A percentile compares a stretch with the other conserved stretches of the same genome.
Conservation (phyloP, 805 yeast species). For the Wickerhamiella musiphila region DNA sequence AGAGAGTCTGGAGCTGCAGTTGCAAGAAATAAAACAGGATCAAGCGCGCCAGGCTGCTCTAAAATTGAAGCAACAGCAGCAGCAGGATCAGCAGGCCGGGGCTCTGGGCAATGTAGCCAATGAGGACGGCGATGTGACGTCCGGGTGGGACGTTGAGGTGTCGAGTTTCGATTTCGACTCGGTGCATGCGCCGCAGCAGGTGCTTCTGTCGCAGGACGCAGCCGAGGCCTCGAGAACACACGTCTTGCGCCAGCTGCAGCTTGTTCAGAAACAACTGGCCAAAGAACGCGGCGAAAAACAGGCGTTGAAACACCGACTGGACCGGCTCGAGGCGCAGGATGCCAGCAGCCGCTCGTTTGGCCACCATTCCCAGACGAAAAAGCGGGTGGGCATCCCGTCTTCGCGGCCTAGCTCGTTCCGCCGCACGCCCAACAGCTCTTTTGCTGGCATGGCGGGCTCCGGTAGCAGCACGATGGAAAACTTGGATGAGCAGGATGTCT, state of each 20-base stretch:
- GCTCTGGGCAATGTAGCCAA: no score
- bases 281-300: slow-evolving; percentile 29
- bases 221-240: slow-evolving; percentile 50
- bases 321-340: slow-evolving; percentile 6
- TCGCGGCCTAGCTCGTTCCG: background rate
- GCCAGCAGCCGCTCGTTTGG: background rate
- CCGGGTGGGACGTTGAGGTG: no score
- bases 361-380: background rate
- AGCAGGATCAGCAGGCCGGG: no score
- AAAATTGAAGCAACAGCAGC: background rate
- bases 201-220: no score
- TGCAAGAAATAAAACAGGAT: slow-evolving; percentile 9
- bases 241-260: slow-evolving; percentile 44
- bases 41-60: slow-evolving; percentile 11
- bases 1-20: slow-evolving; percentile 7
- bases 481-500: background rate
- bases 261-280: slow-evolving; percentile 33
- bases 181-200: no score
- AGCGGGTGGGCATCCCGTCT: background rate
- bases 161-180: no score
- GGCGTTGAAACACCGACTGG: slow-evolving; percentile 13
- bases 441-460: slow-evolving; percentile 5
- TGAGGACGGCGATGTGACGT: no score
- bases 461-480: background rate
- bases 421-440: no score